These are phyloP conservation scores for Acephala macrosclerotiorum DNA, from an alignment of 2,329 filamentous ascomycete genomes.

Conservation along the genomic window DNA sequence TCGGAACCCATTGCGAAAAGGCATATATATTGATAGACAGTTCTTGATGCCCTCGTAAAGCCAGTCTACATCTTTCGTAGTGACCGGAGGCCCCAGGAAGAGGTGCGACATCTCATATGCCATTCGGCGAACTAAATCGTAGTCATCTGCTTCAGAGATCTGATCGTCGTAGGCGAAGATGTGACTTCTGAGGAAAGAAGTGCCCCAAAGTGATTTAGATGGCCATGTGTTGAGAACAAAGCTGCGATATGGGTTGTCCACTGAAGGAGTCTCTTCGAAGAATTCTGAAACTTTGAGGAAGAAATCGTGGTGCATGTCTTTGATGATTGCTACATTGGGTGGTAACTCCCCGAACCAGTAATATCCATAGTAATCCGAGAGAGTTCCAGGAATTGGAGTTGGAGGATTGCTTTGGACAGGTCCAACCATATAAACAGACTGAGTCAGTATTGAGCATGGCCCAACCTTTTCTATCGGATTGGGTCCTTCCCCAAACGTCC, in stretches of 20 bases:
- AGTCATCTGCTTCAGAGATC: constrained; percentile 31
- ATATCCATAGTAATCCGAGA: constrained; percentile 32
- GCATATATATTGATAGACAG: constrained; percentile 36
- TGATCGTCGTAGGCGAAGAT: constrained; percentile 37
- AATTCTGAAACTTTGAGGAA: constrained; percentile 32
- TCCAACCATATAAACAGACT: constrained; percentile 40
- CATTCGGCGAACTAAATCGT: constrained; percentile 35
- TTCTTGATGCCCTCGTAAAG: constrained; percentile 34
- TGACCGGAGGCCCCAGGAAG: constrained; percentile 28
- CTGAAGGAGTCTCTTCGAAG: constrained; percentile 28
- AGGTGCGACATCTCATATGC: constrained; percentile 33
- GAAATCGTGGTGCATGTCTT: constrained; percentile 33
- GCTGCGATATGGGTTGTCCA: constrained; percentile 30
- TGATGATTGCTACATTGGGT: constrained; percentile 34
- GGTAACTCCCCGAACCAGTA: constrained; percentile 41
- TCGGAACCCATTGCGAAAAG: constrained; percentile 34
- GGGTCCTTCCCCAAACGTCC: constrained; percentile 39
- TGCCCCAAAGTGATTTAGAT: constrained; percentile 22
- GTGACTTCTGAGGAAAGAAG: constrained; percentile 30
- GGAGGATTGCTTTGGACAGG: constrained; percentile 31
- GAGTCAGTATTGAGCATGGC: constrained; percentile 25
- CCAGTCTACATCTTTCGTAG: constrained; percentile 28
- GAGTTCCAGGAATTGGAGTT: neutral
- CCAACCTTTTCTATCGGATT: constrained; percentile 27
- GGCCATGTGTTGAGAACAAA: constrained; percentile 30